phyloP scores from a whole-genome alignment of 345 rosid species.

The Arabidopsis thaliana region TAIR10.1 NC_003071.7:14013001-14013500 shows the following conservation, averaged over 20 bases:
- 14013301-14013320: slow-evolving; percentile 20
- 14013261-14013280: slow-evolving; percentile 2
- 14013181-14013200: not conserved
- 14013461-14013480: slow-evolving; percentile 19
- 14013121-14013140: not conserved
- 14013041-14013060: not conserved
- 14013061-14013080: slow-evolving; percentile 25
- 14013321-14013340: slow-evolving; percentile 16
- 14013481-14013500: not conserved
- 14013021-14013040: not conserved
- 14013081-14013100: slow-evolving; percentile 28
- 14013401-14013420: slow-evolving; percentile 3
- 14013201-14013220: not conserved
- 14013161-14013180: slow-evolving; percentile 15
- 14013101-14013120: not conserved
- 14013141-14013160: not conserved
- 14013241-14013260: slow-evolving; percentile 19
- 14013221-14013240: not conserved
- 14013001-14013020: not conserved
- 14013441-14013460: slow-evolving; percentile 16
- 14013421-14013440: slow-evolving; percentile 20
- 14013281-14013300: slow-evolving; percentile 9
- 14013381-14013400: not conserved
- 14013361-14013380: slow-evolving; percentile 3
- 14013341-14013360: not conserved